These are phyloP conservation scores for Odontarrhena argentea DNA, from an alignment of 345 rosid species.

Conservation along the genomic window DNA sequence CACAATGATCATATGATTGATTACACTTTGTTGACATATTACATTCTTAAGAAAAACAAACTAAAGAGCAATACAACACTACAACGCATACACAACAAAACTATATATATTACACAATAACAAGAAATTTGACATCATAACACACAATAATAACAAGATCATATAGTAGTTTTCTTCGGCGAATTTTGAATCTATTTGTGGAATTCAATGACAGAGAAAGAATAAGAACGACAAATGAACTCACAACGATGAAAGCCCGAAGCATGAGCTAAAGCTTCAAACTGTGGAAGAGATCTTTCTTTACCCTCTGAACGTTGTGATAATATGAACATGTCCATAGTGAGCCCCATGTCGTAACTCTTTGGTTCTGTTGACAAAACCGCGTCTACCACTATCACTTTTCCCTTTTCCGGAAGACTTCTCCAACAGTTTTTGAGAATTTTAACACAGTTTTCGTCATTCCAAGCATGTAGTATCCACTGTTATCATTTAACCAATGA, in stretches of 20 bases:
- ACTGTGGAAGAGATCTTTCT: conserved; percentile 13
- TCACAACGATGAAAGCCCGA: conserved; percentile 22
- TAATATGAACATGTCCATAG: conserved; percentile 23
- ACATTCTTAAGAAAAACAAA: background rate
- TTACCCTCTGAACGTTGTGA: background rate
- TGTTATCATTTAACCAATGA: conserved; percentile 4
- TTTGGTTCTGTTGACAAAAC: conserved; percentile 1
- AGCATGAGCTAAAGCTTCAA: conserved; percentile 9
- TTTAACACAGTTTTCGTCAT: conserved; percentile 16
- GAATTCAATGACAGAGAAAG: conserved; percentile 20
- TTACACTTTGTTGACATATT: background rate
- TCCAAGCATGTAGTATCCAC: conserved; percentile 53
- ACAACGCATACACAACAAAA: background rate
- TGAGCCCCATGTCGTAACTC: background rate
- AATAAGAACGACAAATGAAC: background rate
- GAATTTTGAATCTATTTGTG: conserved; percentile 10
- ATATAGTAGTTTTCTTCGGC: background rate
- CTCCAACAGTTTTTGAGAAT: conserved; percentile 25
- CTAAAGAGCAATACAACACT: background rate
- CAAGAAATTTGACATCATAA: background rate
- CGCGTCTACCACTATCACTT: conserved; percentile 13
- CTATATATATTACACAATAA: background rate
- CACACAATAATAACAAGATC: too few species aligned
- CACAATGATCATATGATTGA: conserved; percentile 1
- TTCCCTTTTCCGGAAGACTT: conserved; percentile 17